Percentiles rank a stretch among this genome's conserved stretches.
Conservation (phyloP, 352 stramenopile species). For the Phytophthora foliorum region DNA sequence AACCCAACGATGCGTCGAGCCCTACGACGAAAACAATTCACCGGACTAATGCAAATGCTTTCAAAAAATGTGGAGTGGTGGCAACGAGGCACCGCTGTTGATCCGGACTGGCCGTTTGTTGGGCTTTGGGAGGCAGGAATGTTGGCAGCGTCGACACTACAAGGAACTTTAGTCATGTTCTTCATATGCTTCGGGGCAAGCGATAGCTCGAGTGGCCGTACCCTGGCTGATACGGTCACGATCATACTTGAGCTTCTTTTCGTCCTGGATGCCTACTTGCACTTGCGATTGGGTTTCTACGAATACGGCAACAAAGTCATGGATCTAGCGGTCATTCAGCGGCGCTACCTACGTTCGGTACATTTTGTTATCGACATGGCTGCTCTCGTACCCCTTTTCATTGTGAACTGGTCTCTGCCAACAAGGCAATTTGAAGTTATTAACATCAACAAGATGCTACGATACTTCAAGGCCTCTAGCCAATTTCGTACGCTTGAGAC, state of each 20-base stretch:
- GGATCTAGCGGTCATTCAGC: slow-evolving; percentile 48
- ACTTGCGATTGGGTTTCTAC: slow-evolving; percentile 66
- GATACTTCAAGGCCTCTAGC: slow-evolving; percentile 56
- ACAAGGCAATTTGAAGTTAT: slow-evolving; percentile 44
- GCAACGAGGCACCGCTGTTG: slow-evolving; percentile 43
- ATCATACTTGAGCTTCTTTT: slow-evolving; percentile 57
- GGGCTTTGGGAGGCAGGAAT: slow-evolving; percentile 62
- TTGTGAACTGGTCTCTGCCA: slow-evolving; percentile 46
- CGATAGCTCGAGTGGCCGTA: slow-evolving; percentile 18
- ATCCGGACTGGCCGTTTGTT: slow-evolving; percentile 61
- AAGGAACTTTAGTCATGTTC: slow-evolving; percentile 58
- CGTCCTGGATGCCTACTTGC: slow-evolving; percentile 59
- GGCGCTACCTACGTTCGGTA: slow-evolving; percentile 51
- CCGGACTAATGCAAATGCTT: slow-evolving; percentile 21
- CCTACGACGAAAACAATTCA: slow-evolving; percentile 30
- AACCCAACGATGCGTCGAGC: slow-evolving; percentile 33
- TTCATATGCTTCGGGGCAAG: slow-evolving; percentile 57
- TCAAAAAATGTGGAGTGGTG: slow-evolving; percentile 47
- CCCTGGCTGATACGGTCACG: slow-evolving; percentile 39
- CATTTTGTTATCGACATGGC: slow-evolving; percentile 57
- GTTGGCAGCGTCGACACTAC: slow-evolving; percentile 47
- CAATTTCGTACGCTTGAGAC: slow-evolving; percentile 58
- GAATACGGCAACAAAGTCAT: slow-evolving; percentile 78
- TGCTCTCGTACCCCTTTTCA: slow-evolving; percentile 53
- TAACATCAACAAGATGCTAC: slow-evolving; percentile 68